Evolutionary conservation across 2,329 filamentous ascomycete species (phyloP).

Genomic region (Arthrobotrys iridis): DNA sequence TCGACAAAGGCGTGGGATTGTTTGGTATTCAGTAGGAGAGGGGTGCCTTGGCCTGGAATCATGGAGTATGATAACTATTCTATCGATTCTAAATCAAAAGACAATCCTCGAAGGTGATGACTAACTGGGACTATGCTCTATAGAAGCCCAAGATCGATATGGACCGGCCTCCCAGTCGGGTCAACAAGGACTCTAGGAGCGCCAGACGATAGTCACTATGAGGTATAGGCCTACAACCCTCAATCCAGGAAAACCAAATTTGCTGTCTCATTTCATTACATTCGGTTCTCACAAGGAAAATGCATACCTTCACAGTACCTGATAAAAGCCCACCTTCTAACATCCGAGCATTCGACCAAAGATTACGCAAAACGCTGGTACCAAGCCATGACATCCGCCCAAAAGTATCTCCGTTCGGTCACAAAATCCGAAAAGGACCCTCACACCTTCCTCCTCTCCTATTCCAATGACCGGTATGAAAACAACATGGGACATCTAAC

Average conservation of each 20-base stretch:
- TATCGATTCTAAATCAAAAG: slow-evolving; percentile 12
- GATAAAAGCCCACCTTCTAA: slow-evolving; percentile 87
- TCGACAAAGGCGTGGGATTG: slow-evolving; percentile 63
- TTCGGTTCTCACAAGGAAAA: background rate
- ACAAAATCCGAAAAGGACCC: slow-evolving; percentile 1
- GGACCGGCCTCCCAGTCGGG: slow-evolving; percentile 62
- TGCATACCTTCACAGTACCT: slow-evolving; percentile 69
- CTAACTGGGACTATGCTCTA: background rate
- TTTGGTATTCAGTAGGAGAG: slow-evolving; percentile 61
- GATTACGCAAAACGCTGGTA: slow-evolving; percentile 79
- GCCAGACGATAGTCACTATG: slow-evolving; percentile 61
- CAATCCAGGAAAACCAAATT: background rate
- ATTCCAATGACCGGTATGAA: slow-evolving; percentile 26
- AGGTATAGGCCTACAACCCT: slow-evolving; percentile 44
- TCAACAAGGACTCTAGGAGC: slow-evolving; percentile 63
- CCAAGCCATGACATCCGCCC: slow-evolving; percentile 77
- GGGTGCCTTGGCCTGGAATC: slow-evolving; percentile 61
- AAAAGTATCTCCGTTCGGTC: slow-evolving; percentile 69
- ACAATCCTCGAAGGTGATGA: background rate
- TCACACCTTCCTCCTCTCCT: slow-evolving; percentile 42
- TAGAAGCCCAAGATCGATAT: slow-evolving; percentile 62
- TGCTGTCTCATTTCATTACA: background rate
- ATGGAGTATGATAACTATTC: slow-evolving; percentile 59
- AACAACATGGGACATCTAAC: slow-evolving; percentile 66
- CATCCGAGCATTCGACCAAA: slow-evolving; percentile 71